Percentiles rank a stretch among this genome's conserved stretches.
Evolutionary conservation across 2,329 filamentous ascomycete species (phyloP).

Genomic region (Hymenoscyphus albidus): DNA sequence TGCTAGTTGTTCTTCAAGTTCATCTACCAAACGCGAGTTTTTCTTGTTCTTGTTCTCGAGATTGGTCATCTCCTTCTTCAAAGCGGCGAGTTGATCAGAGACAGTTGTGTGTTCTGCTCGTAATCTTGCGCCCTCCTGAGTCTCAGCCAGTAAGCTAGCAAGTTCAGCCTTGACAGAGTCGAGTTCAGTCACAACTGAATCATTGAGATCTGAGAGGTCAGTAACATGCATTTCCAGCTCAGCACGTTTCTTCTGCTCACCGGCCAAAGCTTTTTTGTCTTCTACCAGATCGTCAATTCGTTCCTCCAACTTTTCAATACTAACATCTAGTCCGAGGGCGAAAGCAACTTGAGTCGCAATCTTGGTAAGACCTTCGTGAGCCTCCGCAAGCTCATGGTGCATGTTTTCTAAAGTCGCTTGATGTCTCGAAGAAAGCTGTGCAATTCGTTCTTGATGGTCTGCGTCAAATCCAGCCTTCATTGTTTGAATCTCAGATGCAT

Average conservation of each 20-base stretch:
- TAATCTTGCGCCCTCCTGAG: slow-evolving; percentile 43
- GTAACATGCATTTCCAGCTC: slow-evolving; percentile 54
- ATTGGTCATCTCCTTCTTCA: slow-evolving; percentile 63
- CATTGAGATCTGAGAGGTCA: slow-evolving; percentile 55
- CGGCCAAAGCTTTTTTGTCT: slow-evolving; percentile 55
- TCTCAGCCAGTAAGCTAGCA: slow-evolving; percentile 47
- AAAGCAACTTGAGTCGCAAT: slow-evolving; percentile 60
- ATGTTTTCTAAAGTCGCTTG: slow-evolving; percentile 53
- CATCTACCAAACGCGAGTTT: slow-evolving; percentile 86
- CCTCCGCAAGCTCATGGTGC: slow-evolving; percentile 59
- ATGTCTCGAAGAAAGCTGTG: slow-evolving; percentile 57
- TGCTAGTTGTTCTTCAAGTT: slow-evolving; percentile 94
- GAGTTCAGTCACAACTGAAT: slow-evolving; percentile 58
- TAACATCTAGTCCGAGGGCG: slow-evolving; percentile 58
- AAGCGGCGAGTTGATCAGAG: slow-evolving; percentile 52
- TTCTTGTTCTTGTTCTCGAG: slow-evolving; percentile 74
- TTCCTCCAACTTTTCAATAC: slow-evolving; percentile 63
- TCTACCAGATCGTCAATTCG: slow-evolving; percentile 55
- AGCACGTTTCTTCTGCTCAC: slow-evolving; percentile 55
- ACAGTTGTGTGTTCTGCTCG: slow-evolving; percentile 46
- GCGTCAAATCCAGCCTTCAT: slow-evolving; percentile 48
- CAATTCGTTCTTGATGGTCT: slow-evolving; percentile 55
- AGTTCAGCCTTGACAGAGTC: slow-evolving; percentile 55
- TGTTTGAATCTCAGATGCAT: slow-evolving; percentile 48
- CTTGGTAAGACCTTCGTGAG: slow-evolving; percentile 62